Conservation (phyloP, 768 basidiomycete genomes). For the Daedaleopsis sinensis region DNA sequence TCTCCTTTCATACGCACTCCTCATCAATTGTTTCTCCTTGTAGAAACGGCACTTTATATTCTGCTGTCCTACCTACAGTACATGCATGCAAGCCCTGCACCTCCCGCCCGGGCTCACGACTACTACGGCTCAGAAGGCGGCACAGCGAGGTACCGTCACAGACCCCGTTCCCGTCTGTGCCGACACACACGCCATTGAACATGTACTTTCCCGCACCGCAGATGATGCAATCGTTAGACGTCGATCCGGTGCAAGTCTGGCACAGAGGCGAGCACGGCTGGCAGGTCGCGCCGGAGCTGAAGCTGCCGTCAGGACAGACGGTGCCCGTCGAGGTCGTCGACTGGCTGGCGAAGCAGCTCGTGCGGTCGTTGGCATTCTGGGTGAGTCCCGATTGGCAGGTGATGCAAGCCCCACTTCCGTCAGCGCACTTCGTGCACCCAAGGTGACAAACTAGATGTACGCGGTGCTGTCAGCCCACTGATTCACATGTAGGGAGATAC, state of each 20-base stretch:
- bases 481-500: constrained; percentile 1
- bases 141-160: constrained; percentile 72
- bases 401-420: constrained; percentile 69
- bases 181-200: constrained; percentile 73
- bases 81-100: too few species aligned
- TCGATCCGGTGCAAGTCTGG: constrained; percentile 67
- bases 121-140: too few species aligned
- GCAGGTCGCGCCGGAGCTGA: constrained; percentile 59
- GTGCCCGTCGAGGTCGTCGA: constrained; percentile 54
- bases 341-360: constrained; percentile 60
- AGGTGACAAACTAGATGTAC: constrained; percentile 60
- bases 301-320: constrained; percentile 68
- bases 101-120: too few species aligned
- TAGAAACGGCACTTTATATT: too few species aligned
- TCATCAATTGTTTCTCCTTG: too few species aligned
- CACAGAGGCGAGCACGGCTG: constrained; percentile 65
- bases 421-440: constrained; percentile 72
- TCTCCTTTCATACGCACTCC: too few species aligned
- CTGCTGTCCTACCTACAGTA: too few species aligned
- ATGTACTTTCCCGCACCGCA: constrained; percentile 66
- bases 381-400: constrained; percentile 74
- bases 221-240: constrained; percentile 70
- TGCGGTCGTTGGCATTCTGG: constrained; percentile 63
- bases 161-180: constrained; percentile 64
- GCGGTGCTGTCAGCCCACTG: not conserved